Evolutionary conservation across 345 rosid genomes (phyloP).

Genomic region (Eucalyptus virginea): DNA sequence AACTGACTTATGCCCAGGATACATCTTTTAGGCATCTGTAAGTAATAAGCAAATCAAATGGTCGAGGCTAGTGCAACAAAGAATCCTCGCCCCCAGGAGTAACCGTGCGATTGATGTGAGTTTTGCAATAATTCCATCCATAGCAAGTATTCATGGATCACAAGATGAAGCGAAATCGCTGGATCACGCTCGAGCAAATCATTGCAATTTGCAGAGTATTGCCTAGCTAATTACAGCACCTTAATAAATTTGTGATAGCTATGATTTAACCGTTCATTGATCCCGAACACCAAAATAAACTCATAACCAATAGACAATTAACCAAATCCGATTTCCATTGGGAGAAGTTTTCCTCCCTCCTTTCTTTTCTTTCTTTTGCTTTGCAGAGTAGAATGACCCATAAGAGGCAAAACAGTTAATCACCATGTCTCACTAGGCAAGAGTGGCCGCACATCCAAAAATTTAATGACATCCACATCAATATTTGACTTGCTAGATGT

Average conservation of each 20-base stretch:
- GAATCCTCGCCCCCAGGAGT: too few relatives aligned
- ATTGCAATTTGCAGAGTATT: neutral
- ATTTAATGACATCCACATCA: neutral
- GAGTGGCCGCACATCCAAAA: neutral
- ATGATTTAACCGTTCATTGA: too few relatives aligned
- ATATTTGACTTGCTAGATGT: neutral
- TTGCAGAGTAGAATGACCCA: too few relatives aligned
- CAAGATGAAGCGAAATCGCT: neutral
- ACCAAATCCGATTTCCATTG: neutral
- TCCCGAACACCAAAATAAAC: neutral
- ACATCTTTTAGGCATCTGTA: too few relatives aligned
- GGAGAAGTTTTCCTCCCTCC: too few relatives aligned
- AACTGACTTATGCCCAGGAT: too few relatives aligned
- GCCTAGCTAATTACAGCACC: neutral
- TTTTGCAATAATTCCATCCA: neutral
- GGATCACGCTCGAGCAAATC: neutral
- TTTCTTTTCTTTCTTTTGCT: neutral
- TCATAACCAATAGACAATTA: neutral
- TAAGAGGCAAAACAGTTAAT: too few relatives aligned
- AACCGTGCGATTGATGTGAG: rapidly evolving
- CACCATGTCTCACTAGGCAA: neutral
- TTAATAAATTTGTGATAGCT: neutral
- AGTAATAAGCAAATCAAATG: too few relatives aligned
- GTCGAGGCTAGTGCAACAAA: too few relatives aligned
- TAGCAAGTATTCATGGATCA: neutral